Evolutionary conservation across 495 filamentous ascomycete species (phyloP).

Genomic region (Opeltia flavorubescens): DNA sequence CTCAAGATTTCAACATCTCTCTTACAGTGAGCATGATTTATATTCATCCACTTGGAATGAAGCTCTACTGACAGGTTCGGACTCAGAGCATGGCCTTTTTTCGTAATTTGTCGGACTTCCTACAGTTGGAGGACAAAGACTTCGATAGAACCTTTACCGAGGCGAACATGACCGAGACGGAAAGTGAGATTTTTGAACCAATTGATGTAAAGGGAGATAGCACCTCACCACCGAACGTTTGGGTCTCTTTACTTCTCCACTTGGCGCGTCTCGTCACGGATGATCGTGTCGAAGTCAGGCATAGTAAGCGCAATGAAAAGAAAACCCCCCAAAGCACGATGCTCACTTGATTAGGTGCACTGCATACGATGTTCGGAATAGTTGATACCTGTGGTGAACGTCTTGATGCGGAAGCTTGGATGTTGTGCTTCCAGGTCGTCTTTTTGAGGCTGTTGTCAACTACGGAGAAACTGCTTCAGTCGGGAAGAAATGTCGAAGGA

Average conservation of each 20-base stretch:
- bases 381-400: conserved; percentile 82
- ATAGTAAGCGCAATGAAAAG: conserved; percentile 37
- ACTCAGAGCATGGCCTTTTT: conserved; percentile 75
- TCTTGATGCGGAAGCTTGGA: conserved; percentile 67
- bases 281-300: conserved; percentile 69
- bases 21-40: conserved; percentile 46
- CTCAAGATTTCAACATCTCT: conserved; percentile 88
- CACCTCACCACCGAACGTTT: conserved; percentile 51
- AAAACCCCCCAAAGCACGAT: not conserved
- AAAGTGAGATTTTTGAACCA: not conserved
- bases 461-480: conserved; percentile 12
- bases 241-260: conserved; percentile 71
- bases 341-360: conserved; percentile 34
- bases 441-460: conserved; percentile 58
- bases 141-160: not conserved
- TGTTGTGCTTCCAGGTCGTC: conserved; percentile 64
- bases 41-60: not conserved
- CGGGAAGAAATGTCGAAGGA: not conserved
- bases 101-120: conserved; percentile 85
- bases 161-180: too few relatives aligned
- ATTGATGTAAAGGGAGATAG: conserved; percentile 8
- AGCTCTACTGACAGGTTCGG: conserved; percentile 13
- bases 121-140: conserved; percentile 28
- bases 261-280: conserved; percentile 67
- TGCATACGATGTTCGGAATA: conserved; percentile 82